A percentile compares a stretch with the other conserved stretches of the same genome.
These are phyloP conservation scores for Persicaria tinctoria DNA, from an alignment of 148 eudicot genomes.

Conservation along the genomic window DNA sequence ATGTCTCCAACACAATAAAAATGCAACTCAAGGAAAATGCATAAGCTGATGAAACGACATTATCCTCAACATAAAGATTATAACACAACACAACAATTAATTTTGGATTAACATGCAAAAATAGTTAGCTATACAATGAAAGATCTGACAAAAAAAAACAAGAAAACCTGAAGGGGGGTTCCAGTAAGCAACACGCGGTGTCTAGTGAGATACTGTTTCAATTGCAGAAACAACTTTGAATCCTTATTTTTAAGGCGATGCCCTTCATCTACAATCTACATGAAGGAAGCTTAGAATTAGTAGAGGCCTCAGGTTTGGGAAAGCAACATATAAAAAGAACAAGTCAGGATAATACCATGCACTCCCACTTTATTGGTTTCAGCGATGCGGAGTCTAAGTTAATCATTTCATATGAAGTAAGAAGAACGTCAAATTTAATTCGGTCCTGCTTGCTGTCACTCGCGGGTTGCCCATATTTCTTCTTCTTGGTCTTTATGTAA, in stretches of 20 bases:
- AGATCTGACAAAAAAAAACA: slow-evolving; percentile 6
- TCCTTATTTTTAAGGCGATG: slow-evolving; percentile 98
- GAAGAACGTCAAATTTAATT: slow-evolving; percentile 88
- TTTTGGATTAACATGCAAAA: not conserved
- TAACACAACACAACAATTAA: not conserved
- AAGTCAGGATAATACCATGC: slow-evolving; percentile 55
- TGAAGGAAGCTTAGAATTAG: slow-evolving; percentile 16
- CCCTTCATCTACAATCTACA: slow-evolving; percentile 97
- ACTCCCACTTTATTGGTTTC: slow-evolving; percentile 92
- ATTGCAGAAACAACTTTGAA: slow-evolving; percentile 70
- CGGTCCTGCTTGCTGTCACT: slow-evolving; percentile 80
- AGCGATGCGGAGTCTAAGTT: slow-evolving; percentile 65
- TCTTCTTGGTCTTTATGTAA: slow-evolving; percentile 63
- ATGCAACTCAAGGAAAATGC: not conserved
- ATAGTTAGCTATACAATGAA: not conserved
- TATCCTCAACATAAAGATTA: not conserved
- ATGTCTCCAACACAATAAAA: not conserved
- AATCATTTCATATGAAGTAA: slow-evolving; percentile 95
- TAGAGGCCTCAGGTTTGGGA: not conserved
- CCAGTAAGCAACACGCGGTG: slow-evolving; percentile 94
- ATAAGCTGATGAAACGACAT: not conserved
- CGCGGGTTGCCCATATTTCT: slow-evolving; percentile 55
- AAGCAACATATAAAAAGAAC: not conserved
- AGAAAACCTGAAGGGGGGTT: slow-evolving; percentile 93
- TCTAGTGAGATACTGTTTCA: slow-evolving; percentile 67